Evolutionary conservation across 331 rosid species (phyloP), one percentile per base, ranked within the genome.

Genomic region (Malus hybrid): DNA sequence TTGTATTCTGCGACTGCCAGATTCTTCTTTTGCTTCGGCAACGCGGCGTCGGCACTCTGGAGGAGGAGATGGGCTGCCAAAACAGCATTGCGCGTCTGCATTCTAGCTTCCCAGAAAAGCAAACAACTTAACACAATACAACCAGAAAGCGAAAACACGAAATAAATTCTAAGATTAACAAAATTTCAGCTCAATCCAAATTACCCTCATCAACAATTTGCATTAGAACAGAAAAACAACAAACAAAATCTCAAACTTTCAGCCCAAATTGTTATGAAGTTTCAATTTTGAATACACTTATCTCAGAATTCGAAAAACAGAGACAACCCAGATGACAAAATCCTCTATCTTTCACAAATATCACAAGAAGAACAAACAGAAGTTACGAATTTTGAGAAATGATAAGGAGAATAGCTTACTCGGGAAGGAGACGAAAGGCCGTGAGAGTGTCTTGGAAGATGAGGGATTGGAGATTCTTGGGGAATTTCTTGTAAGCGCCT

Each of bases 381-480:
- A 65, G 6, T 14, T 7, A 3, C 19, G 48, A 60, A 27, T 31
- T 20, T 15, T 0, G 60, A 34, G 65, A 7, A 10, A 24, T 11
- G 69, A 61, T 7, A 8, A 7, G 9, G 12, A 62, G 61, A 69
- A 62, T 5, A 18, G 74, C 87, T 46, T 81, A 93, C 98, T 87
- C 68, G 7, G 97, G 96, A 65, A 93, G 89, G 59, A 90, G 90
- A 83, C 86, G 95, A 78, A 93, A 90, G 83, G 98, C 96, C 12
- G 88, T 29, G 85, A 88, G 89, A 64, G 83, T 77, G 73, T 93
- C 95, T 66, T 93, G 86, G 79, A 83, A 85, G 82, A 93, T 24
- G 32, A 86, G 70, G 65, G 89, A 61, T 79, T 91, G 98, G 67
- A 87, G 67, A 86, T 80, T 81, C 76, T 93, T 93, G 72, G 96